Evolutionary conservation across 352 stramenopile genomes (phyloP), one percentile per base, ranked within the genome.

Genomic region (Phytophthora syringae): DNA sequence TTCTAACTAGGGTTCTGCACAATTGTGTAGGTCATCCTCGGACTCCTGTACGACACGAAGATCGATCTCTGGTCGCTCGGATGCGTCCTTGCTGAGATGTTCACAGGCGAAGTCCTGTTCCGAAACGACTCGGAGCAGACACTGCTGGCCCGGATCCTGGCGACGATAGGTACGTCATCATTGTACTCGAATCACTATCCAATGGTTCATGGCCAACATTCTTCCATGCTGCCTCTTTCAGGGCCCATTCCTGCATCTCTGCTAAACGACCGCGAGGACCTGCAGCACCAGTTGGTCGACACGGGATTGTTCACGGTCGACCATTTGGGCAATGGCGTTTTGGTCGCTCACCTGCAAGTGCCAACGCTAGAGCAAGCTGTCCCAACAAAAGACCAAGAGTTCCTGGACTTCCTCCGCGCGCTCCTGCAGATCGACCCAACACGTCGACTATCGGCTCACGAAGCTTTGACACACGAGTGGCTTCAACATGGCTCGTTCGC

Each of bases 91-190:
- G 89, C 84, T 20, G 91, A 97, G 63, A 79, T 97, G 40, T 93
- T 89, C 66, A 94, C 88, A 11, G 91, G 91, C n/a, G 75, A 90
- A 43, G 88, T 94, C 30, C 67, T 97, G 0, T 97, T 97, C 66
- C 79, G 86, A 30, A 93, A 95, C 64, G 86, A 97, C 60, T 86
- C 76, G 54, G 86, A 97, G 63, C 88, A 97, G 51, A 94, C 89
- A 10, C 94, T 99, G 63, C 80, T 99, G 30, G 95, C 94, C 65
- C 79, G 92, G 34, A 98, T 99, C 64, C 69, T 93, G 22, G 77
- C 77, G 25, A 84, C 82, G 39, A 79, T 93, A 30, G 84, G 86
- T 89, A 42, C 43, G 82, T 67, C 12, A 7, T 28, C 34, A 28
- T 6, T 36, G 18, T 7, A 20, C 40, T 7, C n/a, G 39, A 9